Percentiles rank a stretch among this genome's conserved stretches.
Conservation (phyloP, 495 filamentous ascomycete genomes). For the Penicillium ucsense region DNA sequence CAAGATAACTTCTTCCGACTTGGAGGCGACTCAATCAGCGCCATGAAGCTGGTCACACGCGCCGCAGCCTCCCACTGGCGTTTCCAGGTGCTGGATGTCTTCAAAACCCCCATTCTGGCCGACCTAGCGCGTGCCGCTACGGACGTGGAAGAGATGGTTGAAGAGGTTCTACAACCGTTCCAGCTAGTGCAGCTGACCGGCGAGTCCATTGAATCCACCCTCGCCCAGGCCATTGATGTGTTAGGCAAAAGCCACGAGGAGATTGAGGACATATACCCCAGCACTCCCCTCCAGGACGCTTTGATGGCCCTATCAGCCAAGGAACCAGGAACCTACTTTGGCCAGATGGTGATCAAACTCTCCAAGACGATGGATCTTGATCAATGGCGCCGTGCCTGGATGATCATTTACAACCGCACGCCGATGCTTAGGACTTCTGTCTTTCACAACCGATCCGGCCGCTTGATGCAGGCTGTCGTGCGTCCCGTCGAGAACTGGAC, state of each 20-base stretch:
- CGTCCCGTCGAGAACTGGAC: too few species aligned
- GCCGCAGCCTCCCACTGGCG: constrained; percentile 6
- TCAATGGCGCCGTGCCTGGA: background rate
- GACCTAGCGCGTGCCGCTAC: background rate
- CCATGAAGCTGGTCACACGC: constrained; percentile 19
- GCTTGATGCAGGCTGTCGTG: background rate
- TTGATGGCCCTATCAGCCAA: background rate
- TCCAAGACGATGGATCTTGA: background rate
- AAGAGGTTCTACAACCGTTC: too few species aligned
- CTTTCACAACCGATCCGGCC: background rate
- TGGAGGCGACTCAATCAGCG: constrained; percentile 6
- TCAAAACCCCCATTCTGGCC: background rate
- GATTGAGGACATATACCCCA: background rate
- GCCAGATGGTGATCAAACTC: background rate
- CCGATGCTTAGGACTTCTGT: background rate
- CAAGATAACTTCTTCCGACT: background rate
- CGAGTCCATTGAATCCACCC: background rate
- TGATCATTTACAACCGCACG: background rate
- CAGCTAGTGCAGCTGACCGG: background rate
- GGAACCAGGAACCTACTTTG: background rate
- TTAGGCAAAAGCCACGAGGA: too few species aligned
- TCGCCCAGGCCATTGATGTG: too few species aligned
- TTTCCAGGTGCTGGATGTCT: constrained; percentile 3
- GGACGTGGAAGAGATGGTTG: background rate
- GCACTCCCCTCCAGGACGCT: background rate